Base-by-base conservation (phyloP, 768 basidiomycete species). In the Boletus coccyginus region DNA sequence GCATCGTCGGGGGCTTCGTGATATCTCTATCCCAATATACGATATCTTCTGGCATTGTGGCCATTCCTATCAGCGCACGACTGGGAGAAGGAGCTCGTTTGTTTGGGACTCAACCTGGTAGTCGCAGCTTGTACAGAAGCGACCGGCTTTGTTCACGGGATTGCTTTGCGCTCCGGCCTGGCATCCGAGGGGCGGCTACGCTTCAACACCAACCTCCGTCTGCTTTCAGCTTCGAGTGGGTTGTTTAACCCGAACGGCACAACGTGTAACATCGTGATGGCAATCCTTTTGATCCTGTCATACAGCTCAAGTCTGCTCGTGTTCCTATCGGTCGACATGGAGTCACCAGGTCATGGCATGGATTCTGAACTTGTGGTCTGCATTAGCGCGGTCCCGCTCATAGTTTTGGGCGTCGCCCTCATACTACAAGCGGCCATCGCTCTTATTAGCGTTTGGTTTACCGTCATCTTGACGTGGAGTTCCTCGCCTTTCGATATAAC, bases 401-500 rank as follows among this genome's bases (percentile, higher is more conserved):
- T 72, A 17, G 56, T 72, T 7, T 50, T 73, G 27, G 70, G 72
- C 6, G 43, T 63, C 24, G 6, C 61, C 17, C 55, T 73, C 24
- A 41, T 64, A 1, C 46, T 62, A 17, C 71, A 72, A 48, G 66
- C 56, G 1, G 6, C 61, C 6, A 62, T 73, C 31, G 68, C 66
- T 9, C 52, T 71, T 27, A 46, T 46, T 2, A 68, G 66, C 17
- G 57, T 63, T 17, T 46, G 57, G n/a, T 31, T 52, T 24, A 63
- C 66, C 17, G 60, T 65, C 51, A 58, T 72, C 35, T 36, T 65
- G 44, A 72, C 72, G 11, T 72, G 72, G 72, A 73, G 72, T 19
- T 67, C 70, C 31, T 72, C 70, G 2, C 56, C 66, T 17, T 60
- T 73, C 16, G 70, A 70, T 13, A 56, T 66, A 1, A 69, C 70